Evolutionary conservation across 345 rosid species (phyloP), one percentile per base, ranked within the genome.

Genomic region (Erysimum cheiranthoides): DNA sequence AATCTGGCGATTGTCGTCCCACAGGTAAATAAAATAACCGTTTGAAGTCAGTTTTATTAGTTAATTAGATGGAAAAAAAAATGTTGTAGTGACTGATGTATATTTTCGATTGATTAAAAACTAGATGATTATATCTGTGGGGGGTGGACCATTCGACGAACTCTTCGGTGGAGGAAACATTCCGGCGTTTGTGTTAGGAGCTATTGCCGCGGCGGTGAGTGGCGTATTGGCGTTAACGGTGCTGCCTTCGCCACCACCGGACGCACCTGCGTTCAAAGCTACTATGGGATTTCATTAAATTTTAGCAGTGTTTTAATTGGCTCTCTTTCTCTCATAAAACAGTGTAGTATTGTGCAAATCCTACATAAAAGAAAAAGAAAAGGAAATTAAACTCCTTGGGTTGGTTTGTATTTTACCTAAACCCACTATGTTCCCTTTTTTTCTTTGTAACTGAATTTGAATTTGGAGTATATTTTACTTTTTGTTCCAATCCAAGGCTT

Each of bases 101-200:
- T 47, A 13, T 17, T 14, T 74, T 31, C 51, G 69, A 42, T 59
- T 49, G 25, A n/a, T 67, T 5, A 58, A 60, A 76, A 61, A 4
- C n/a, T 76, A 93, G 96, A 91, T 93, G 89, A 0, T 93, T 16
- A 84, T 93, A 39, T 90, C 98, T 1, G 68, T 86, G 7, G 80
- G 81, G 12, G 83, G 86, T 8, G 98, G 98, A 54, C 92, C 90
- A 12, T 81, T 87, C 58, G 98, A 93, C 45, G 84, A 83, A 32
- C 28, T 88, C 13, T 90, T 87, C 39, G 94, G 97, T 61, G 98
- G 97, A 0, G 97, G 98, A 13, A 93, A 93, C 79, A 62, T 83
- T 45, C 97, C 98, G 12, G 96, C 96, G 2, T 92, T 92, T 63
- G 77, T 84, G 14, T 74, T 79, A 17, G 97, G 95, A 52, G 97